Evolutionary conservation across 306 rosid genomes (phyloP), one percentile per base, ranked within the genome.

Genomic region (Betula pendula): DNA sequence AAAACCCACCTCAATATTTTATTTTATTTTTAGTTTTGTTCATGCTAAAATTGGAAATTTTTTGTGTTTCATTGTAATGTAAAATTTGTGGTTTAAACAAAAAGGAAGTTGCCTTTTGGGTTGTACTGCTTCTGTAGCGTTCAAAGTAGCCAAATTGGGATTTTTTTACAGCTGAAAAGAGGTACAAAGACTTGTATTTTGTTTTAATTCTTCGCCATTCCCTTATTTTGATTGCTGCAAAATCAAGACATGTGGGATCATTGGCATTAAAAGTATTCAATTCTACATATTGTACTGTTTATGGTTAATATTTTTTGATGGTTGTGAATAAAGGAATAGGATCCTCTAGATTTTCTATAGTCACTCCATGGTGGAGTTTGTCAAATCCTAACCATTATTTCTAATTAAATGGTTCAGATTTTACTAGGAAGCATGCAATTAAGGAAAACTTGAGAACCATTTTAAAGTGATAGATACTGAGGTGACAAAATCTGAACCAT

Each of bases 191-290:
- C 24, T 65, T 65, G 4, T 17, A 55, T 35, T 35, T 65, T n/a
- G 48, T 35, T 65, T 38, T 8, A 17, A 65, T 65, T 65, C 48
- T 1, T 65, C 8, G 8, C 70, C 24, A 65, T 65, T 13, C 6
- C 15, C 70, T 38, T 65, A 3, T 38, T 59, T 35, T 10, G 27
- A 56, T 66, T 24, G 49, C 24, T 1, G 0, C 42, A 17, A 35
- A 27, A 59, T n/a, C 69, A 33, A 63, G 44, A 33, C 14, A 33
- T 63, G 6, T 66, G 70, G 70, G 70, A 27, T 29, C n/a, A 59
- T 59, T 59, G 38, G 38, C 67, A 59, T 25, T 5, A n/a, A 13
- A 29, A 25, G 13, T 29, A 59, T 20, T 59, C 25, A 5, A 0
- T 12, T 59, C 10, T 6, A 27, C 11, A 15, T 31, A 2, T 14